Percentiles rank a stretch among this genome's conserved stretches.
Conservation (phyloP, 2,329 filamentous ascomycete genomes). For the Calonectria montana region DNA sequence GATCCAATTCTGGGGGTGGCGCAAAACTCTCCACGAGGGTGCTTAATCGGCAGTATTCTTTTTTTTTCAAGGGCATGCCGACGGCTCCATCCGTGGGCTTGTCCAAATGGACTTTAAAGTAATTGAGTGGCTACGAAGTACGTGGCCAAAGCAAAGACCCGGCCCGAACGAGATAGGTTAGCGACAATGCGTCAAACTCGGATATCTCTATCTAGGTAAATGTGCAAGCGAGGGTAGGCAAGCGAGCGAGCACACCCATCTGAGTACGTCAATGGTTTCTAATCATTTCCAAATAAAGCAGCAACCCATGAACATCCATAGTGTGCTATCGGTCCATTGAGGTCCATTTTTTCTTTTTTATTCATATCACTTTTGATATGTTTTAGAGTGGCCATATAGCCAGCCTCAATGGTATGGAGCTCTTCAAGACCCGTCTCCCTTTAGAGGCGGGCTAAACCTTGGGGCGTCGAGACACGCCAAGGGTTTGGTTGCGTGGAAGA, state of each 20-base stretch:
- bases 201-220: neutral
- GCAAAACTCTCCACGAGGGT: neutral
- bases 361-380: neutral
- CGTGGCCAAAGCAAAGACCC: neutral
- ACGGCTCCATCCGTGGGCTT: conserved; percentile 3
- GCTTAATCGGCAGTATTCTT: neutral
- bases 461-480: neutral
- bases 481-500: neutral
- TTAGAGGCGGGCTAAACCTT: neutral
- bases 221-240: no score
- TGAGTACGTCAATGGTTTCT: neutral
- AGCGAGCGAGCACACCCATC: neutral
- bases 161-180: neutral
- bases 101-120: neutral
- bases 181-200: neutral
- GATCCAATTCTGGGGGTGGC: neutral
- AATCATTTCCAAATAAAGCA: neutral
- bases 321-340: neutral
- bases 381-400: neutral
- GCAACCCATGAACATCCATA: neutral
- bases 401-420: neutral
- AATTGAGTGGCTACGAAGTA: neutral
- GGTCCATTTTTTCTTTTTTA: neutral
- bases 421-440: neutral
- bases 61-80: neutral